Conservation (phyloP, 2,329 filamentous ascomycete genomes). For the Hypoxylon sp. region DNA sequence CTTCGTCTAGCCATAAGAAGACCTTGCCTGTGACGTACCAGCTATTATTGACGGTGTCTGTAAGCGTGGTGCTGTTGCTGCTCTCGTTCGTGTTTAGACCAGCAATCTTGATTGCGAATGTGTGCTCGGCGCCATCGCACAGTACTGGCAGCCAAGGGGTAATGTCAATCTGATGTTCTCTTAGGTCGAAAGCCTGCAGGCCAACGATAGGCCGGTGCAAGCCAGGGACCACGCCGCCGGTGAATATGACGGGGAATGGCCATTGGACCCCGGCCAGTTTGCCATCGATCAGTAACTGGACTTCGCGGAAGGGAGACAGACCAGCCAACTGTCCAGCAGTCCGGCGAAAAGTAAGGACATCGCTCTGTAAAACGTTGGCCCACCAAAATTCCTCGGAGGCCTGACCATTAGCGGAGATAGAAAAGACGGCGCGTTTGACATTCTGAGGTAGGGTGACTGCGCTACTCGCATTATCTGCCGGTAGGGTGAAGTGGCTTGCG, state of each 20-base stretch:
- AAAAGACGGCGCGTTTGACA: conserved; percentile 71
- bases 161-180: conserved; percentile 72
- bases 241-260: conserved; percentile 74
- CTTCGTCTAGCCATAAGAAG: conserved; percentile 64
- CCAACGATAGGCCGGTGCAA: conserved; percentile 74
- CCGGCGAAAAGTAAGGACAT: conserved; percentile 63
- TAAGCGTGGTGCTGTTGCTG: conserved; percentile 53
- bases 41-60: conserved; percentile 60
- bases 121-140: conserved; percentile 62
- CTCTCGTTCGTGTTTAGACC: conserved; percentile 62
- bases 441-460: conserved; percentile 67
- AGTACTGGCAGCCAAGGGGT: conserved; percentile 67
- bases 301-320: conserved; percentile 72
- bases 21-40: conserved; percentile 73
- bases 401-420: conserved; percentile 78
- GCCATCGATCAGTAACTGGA: conserved; percentile 70
- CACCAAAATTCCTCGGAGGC: conserved; percentile 83
- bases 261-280: conserved; percentile 67
- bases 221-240: conserved; percentile 70
- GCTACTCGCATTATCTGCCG: conserved; percentile 65
- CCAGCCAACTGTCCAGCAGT: conserved; percentile 66
- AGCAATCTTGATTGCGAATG: conserved; percentile 65
- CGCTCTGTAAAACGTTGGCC: conserved; percentile 72
- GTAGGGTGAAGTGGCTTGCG: conserved; percentile 71
- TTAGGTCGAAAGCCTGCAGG: conserved; percentile 72